These are phyloP conservation scores for Podaxis sp. DNA, from an alignment of 768 basidiomycete genomes.

Conservation along the genomic window DNA sequence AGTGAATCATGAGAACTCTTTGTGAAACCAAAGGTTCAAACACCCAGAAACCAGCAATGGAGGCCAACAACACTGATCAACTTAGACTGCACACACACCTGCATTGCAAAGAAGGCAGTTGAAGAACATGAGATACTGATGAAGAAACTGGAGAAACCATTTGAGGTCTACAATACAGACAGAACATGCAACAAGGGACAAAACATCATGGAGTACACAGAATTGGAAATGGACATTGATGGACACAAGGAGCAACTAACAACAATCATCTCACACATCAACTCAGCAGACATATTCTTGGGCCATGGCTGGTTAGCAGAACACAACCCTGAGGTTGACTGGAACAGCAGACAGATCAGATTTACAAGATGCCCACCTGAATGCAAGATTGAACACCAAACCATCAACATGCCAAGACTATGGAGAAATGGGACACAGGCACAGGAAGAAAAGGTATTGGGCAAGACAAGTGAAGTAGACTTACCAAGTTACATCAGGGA, in stretches of 20 bases:
- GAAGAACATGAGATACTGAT: no score
- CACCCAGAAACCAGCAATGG: no score
- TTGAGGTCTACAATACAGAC: neutral
- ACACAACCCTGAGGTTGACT: neutral
- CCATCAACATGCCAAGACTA: neutral
- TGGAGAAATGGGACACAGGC: neutral
- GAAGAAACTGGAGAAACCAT: no score
- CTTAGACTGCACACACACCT: no score
- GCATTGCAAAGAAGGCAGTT: no score
- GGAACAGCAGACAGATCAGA: neutral
- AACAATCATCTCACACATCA: neutral
- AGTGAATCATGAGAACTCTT: no score
- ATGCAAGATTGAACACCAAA: neutral
- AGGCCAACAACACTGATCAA: no score
- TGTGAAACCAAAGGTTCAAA: no score
- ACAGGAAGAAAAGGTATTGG: neutral
- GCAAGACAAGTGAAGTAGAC: neutral
- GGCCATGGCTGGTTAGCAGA: neutral
- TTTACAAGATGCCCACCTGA: neutral
- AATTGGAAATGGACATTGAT: neutral
- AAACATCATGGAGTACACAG: neutral
- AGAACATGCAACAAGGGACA: neutral
- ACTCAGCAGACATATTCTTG: neutral
- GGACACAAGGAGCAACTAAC: neutral
- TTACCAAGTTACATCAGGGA: neutral